phyloP scores from a whole-genome alignment of 805 yeast genomes.

The Candida ponderosae region DNA sequence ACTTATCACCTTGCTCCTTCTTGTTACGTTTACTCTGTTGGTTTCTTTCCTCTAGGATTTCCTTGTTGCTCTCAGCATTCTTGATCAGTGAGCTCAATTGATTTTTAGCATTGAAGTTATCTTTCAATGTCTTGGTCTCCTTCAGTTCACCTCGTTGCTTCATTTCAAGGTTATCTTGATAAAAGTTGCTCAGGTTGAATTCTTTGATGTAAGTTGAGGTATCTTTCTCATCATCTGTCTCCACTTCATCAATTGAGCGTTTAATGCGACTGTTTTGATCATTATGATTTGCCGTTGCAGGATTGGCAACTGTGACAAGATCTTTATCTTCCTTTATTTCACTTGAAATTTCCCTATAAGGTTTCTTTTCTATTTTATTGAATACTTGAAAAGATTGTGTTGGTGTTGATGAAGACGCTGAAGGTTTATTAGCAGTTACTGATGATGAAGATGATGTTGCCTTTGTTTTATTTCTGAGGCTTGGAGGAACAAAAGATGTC shows the following conservation, averaged over 20 bases:
- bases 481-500: constrained; percentile 1
- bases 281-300: no score
- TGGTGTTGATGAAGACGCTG: no score
- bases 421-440: no score
- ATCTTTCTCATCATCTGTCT: constrained; percentile 1
- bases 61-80: constrained; percentile 18
- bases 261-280: no score
- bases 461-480: not conserved
- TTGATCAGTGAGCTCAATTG: constrained; percentile 19
- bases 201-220: constrained; percentile 9
- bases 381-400: no score
- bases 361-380: no score
- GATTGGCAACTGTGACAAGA: no score
- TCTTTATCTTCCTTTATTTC: no score
- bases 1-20: constrained; percentile 14
- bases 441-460: not conserved
- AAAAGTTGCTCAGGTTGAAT: constrained; percentile 14
- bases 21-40: constrained; percentile 14
- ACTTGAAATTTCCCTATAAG: no score
- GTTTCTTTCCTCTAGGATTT: constrained; percentile 14
- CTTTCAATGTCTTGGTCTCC: constrained; percentile 14
- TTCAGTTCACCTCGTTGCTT: constrained; percentile 13
- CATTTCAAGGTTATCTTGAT: constrained; percentile 13
- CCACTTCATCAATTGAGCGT: no score
- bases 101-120: constrained; percentile 15